A percentile compares a stretch with the other conserved stretches of the same genome.
These are phyloP conservation scores for Chamaecrista fasciculata DNA, from an alignment of 306 rosid genomes.

Conservation along the genomic window DNA sequence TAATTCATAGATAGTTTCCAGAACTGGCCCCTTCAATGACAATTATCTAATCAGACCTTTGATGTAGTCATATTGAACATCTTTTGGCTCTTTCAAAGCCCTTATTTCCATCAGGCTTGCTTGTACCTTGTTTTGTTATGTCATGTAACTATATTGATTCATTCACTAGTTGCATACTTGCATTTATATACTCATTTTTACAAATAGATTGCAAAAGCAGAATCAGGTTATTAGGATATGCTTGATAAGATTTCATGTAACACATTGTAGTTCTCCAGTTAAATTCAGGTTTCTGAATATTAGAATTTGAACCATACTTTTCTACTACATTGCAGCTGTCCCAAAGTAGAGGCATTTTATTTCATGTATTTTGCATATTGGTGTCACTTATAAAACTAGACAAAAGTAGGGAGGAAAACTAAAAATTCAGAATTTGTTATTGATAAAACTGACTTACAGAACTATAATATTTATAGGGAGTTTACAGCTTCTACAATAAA, in stretches of 20 bases:
- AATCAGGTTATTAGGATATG: not conserved
- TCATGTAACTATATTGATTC: slow-evolving; percentile 1
- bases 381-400: not conserved
- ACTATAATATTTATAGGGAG: not conserved
- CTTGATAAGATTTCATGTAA: slow-evolving; percentile 14
- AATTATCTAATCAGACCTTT: slow-evolving; percentile 9
- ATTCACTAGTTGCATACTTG: slow-evolving; percentile 4
- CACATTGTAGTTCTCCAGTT: slow-evolving; percentile 4
- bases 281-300: not conserved
- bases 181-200: slow-evolving; percentile 12
- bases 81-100: not conserved
- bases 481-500: not conserved
- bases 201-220: not conserved
- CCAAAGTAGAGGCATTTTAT: not conserved
- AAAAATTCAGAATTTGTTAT: not conserved
- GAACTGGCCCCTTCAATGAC: slow-evolving; percentile 5
- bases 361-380: slow-evolving; percentile 5
- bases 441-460: not conserved
- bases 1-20: slow-evolving; percentile 34
- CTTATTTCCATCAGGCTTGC: slow-evolving; percentile 15
- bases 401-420: not conserved
- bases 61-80: slow-evolving; percentile 4
- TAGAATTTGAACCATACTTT: slow-evolving; percentile 3
- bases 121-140: slow-evolving; percentile 20
- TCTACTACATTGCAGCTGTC: not conserved